Evolutionary conservation across 2,329 filamentous ascomycete genomes (phyloP).

Genomic region (Paecilomyces dactylethromorphus): DNA sequence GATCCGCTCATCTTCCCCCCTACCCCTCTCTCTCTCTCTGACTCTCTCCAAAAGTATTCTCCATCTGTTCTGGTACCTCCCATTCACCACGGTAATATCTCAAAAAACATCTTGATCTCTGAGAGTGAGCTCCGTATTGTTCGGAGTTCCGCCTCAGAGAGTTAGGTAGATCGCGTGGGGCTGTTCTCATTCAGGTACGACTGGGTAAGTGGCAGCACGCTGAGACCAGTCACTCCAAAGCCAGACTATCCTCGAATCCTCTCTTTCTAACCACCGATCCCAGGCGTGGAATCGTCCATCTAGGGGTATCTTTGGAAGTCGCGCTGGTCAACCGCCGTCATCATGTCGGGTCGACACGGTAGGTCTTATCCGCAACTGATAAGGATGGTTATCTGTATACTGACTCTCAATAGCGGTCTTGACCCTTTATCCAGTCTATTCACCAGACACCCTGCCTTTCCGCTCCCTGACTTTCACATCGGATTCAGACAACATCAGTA

Average conservation of each 20-base stretch:
- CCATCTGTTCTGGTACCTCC: background rate
- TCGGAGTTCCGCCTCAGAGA: background rate
- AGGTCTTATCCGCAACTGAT: constrained; percentile 2
- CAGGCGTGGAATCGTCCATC: background rate
- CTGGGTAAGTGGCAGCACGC: background rate
- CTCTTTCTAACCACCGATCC: background rate
- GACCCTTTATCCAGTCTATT: constrained; percentile 22
- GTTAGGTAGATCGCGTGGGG: background rate
- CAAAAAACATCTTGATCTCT: background rate
- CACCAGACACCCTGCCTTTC: constrained; percentile 16
- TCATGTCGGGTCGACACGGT: constrained; percentile 7
- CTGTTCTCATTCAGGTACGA: background rate
- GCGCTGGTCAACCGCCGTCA: background rate
- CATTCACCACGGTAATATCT: background rate
- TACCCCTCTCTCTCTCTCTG: background rate
- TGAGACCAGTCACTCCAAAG: background rate
- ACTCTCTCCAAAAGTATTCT: background rate
- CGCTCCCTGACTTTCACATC: constrained; percentile 27
- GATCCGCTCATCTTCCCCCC: constrained; percentile 1
- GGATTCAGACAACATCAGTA: constrained; percentile 19
- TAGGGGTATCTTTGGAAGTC: background rate
- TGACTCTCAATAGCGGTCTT: constrained; percentile 23
- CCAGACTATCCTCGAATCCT: background rate
- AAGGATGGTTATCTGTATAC: background rate
- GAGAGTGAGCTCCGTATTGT: background rate